Evolutionary conservation across 2,329 filamentous ascomycete genomes (phyloP), one percentile per base, ranked within the genome.

Genomic region (Colletotrichum magnum): DNA sequence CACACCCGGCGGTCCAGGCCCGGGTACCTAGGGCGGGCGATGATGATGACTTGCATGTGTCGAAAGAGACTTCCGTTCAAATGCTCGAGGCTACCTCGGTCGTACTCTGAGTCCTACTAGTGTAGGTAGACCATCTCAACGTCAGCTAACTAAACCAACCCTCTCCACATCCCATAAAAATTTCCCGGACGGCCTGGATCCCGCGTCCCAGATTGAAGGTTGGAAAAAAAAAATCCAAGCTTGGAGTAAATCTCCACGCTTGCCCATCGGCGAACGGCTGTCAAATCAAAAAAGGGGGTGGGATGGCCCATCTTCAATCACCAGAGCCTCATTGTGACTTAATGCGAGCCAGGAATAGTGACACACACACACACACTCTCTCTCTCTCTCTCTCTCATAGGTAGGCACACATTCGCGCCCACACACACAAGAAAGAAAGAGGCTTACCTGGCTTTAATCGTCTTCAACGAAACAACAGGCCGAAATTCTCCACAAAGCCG

Each of bases 61-160:
- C 48, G 7, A 10, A 32, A 43, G n/a, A 21, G 18, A 48, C 47
- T 21, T 43, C 58, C 58, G 58, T 39, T 51, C 45, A 60, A 60
- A 41, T 60, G 16, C 24, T 62, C 64, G 64, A 62, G 51, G 56
- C 58, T 67, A 67, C 58, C 59, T 68, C 64, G 64, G 64, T 12
- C 53, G 10, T 28, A 58, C 15, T 64, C 21, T n/a, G 15, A 24
- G 45, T 41, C 28, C 24, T 24, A 24, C 15, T 26, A 24, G 21
- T 24, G 21, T 24, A 2, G 21, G 21, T 24, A 24, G 41, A 15
- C 15, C 13, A 15, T 15, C 13, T 15, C 41, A 21, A 15, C 28
- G 58, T 26, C 18, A 32, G 58, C 43, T 45, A 13, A 15, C 16
- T 26, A 16, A 32, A 21, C 32, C 32, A n/a, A 7, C 13, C 36